Base-by-base conservation (phyloP, 2,329 filamentous ascomycete genomes). In the Pseudomassariella vexata region DNA sequence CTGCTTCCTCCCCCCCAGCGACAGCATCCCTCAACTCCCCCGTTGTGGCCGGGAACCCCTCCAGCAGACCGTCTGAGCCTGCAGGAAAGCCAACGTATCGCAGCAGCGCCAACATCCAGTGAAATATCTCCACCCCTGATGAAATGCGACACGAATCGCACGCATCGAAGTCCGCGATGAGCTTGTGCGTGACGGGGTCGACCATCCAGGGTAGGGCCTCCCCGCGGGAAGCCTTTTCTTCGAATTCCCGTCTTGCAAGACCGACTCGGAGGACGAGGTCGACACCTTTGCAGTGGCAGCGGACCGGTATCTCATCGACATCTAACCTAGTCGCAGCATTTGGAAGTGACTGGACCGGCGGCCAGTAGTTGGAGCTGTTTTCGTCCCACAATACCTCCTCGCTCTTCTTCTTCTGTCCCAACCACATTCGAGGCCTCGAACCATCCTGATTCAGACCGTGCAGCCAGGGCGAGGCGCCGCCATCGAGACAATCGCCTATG, bases 401-500 rank as follows among this genome's bases (percentile, higher is more conserved):
- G 24, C 43, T 56, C 4, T 37, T 21, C 0, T 38, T 30, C 0
- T 37, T 28, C 3, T 30, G 24, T 1, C 42, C 51, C 9, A 20
- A 14, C 59, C 56, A 63, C 1, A 49, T 36, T 6, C 41, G 43
- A 1, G 47, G 32, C 4, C 19, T 35, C 7, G 20, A 30, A 1
- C 53, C 56, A 25, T 57, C 49, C 1, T 40, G 33, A 24, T 65
- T 62, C 0, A 49, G 32, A 6, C 52, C 41, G 16, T 52, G 53
- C 5, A 73, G 43, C 67, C 67, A 76, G 2, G 57, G 45, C 3
- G 60, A 60, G 2, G 68, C 59, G 0, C 73, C 72, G 3, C 71
- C 72, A 42, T 77, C 72, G 2, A 56, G 18, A 1, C 72, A 76
- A 34, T 75, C 69, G 1, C 49, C 59, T 1, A 73, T 52, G 35